phyloP scores from a whole-genome alignment of 805 yeast genomes.

The Barnettozyma wickerhamii region DNA sequence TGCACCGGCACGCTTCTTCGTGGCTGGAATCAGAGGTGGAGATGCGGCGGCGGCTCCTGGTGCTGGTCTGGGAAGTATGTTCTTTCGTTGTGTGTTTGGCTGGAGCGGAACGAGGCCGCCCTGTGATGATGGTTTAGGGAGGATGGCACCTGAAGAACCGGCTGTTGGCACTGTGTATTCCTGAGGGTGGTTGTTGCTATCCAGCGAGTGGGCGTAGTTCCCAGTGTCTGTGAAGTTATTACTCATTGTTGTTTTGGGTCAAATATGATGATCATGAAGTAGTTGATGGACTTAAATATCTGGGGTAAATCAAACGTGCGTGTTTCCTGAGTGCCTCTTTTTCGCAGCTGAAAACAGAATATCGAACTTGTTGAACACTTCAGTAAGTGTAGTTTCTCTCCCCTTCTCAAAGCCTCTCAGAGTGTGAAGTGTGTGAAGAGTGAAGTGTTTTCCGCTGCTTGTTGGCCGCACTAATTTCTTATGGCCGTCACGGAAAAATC shows the following conservation, averaged over 20 bases:
- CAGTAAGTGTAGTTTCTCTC: too few relatives aligned
- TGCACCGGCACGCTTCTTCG: slow-evolving; percentile 15
- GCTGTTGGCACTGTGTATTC: slow-evolving; percentile 3
- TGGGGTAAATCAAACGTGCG: too few relatives aligned
- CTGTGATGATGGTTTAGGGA: not conserved
- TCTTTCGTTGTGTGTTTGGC: slow-evolving; percentile 4
- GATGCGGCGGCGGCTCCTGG: slow-evolving; percentile 2
- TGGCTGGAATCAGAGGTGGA: slow-evolving; percentile 12
- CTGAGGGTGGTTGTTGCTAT: slow-evolving; percentile 6
- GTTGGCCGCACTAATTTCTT: too few relatives aligned
- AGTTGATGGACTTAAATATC: not conserved
- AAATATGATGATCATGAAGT: slow-evolving; percentile 4
- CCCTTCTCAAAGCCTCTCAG: too few relatives aligned
- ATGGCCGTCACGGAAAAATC: too few relatives aligned
- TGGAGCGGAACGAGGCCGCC: slow-evolving; percentile 8
- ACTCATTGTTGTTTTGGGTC: slow-evolving; percentile 25
- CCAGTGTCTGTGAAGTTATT: slow-evolving; percentile 28
- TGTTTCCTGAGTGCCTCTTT: too few relatives aligned
- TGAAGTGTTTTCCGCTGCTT: too few relatives aligned
- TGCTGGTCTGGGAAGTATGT: slow-evolving; percentile 1
- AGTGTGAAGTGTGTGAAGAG: too few relatives aligned
- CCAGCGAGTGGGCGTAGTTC: slow-evolving; percentile 22
- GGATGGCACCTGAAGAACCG: not conserved
- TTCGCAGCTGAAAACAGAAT: too few relatives aligned
- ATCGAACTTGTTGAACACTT: too few relatives aligned